Evolutionary conservation across 2,329 filamentous ascomycete species (phyloP).

Genomic region (Beauveria asiatica): DNA sequence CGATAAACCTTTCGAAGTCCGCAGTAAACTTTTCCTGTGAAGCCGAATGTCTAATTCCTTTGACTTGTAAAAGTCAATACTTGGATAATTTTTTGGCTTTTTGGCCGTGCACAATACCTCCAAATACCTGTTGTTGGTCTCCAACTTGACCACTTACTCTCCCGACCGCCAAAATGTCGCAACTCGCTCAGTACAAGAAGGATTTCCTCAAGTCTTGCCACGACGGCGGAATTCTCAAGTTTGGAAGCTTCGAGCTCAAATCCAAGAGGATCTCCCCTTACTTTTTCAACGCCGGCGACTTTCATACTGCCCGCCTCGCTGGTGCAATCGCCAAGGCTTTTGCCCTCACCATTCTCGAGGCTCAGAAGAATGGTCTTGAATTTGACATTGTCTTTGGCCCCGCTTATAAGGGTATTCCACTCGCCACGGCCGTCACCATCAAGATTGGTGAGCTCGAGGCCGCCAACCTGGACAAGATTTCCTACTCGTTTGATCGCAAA

Average conservation of each 20-base stretch:
- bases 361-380: constrained; percentile 35
- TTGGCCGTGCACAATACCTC: not conserved
- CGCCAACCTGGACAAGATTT: constrained; percentile 56
- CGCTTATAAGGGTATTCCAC: constrained; percentile 93
- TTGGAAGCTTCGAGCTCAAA: constrained; percentile 83
- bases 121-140: not conserved
- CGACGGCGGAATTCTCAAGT: constrained; percentile 62
- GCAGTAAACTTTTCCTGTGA: not conserved
- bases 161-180: constrained; percentile 28
- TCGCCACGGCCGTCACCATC: constrained; percentile 69
- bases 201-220: constrained; percentile 64
- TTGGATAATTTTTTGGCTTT: not conserved
- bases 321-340: constrained; percentile 74
- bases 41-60: not conserved
- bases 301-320: constrained; percentile 73
- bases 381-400: constrained; percentile 89
- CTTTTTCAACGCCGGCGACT: constrained; percentile 94
- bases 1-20: not conserved
- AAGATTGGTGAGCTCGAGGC: constrained; percentile 65
- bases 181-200: constrained; percentile 58
- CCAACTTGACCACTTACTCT: not conserved
- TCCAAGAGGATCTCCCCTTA: constrained; percentile 87
- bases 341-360: constrained; percentile 54
- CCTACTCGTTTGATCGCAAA: constrained; percentile 91
- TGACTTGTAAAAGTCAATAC: not conserved